Conservation (phyloP, 768 basidiomycete species). For the Brasilioporus rufonigricans region DNA sequence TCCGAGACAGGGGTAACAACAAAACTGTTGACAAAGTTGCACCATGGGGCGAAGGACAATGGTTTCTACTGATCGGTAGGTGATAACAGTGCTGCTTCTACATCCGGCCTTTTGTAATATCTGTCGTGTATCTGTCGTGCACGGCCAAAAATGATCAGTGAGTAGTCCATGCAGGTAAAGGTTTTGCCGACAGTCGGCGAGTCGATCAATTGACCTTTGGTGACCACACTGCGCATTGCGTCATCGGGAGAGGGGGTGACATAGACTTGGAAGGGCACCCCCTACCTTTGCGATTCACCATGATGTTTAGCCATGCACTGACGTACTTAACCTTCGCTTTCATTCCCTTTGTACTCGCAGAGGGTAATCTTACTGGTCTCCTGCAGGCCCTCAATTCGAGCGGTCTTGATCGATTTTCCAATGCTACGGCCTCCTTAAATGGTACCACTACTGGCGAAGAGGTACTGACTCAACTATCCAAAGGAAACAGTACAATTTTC, state of each 20-base stretch:
- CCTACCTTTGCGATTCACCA: not conserved
- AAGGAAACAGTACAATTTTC: constrained; percentile 52
- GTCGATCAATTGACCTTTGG: constrained; percentile 1
- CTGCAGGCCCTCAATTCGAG: constrained; percentile 36
- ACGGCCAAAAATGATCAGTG: not conserved
- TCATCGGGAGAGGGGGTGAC: constrained; percentile 14
- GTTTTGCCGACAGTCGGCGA: not conserved
- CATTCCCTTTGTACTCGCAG: constrained; percentile 30
- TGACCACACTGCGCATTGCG: constrained; percentile 28
- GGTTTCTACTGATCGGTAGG: not conserved
- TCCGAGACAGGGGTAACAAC: too few species aligned
- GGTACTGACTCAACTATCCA: constrained; percentile 43
- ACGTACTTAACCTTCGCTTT: constrained; percentile 19
- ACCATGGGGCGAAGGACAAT: not conserved
- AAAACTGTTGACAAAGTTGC: not conserved
- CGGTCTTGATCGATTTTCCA: constrained; percentile 44
- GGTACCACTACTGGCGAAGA: constrained; percentile 40
- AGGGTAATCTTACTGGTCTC: constrained; percentile 34
- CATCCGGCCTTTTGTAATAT: too few species aligned
- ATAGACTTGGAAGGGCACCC: not conserved
- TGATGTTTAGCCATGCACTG: constrained; percentile 17
- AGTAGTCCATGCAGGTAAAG: not conserved
- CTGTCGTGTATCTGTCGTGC: too few species aligned
- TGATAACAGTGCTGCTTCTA: too few species aligned
- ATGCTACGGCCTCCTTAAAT: constrained; percentile 41